Evolutionary conservation across 495 filamentous ascomycete genomes (phyloP), one percentile per base, ranked within the genome.

Genomic region (Penicillium coprophilum): DNA sequence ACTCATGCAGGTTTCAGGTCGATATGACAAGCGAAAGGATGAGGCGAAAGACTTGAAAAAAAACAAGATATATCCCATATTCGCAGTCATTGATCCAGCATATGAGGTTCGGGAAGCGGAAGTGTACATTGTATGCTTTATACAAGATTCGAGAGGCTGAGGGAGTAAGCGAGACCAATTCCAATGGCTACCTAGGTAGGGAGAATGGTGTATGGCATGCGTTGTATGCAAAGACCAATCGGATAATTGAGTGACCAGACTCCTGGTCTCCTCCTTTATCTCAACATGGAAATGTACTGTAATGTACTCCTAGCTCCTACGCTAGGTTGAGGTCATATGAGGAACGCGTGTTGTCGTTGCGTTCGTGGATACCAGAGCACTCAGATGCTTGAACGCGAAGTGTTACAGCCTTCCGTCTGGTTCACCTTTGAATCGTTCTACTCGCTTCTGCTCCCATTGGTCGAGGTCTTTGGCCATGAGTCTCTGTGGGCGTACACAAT

Each of bases 371-470:
- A 13, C 10, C 13, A 17, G 11, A 17, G 8, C 7, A 36, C 11
- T 53, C 31, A 15, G 7, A 9, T 41, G 20, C 0, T 32, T 31
- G 31, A 2, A 12, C 17, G 19, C 12, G 8, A 11, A 31, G 20
- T 27, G 19, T 85, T 78, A 93, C 55, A 96, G 60, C 39, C 88
- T 80, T 15, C 95, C 95, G 73, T 99, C 92, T 31, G 79, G 84
- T 72, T 99, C 95, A 13, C 95, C 95, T 27, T 86, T 79, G 53
- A 97, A 81, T 63, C 95, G 79, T 74, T 92, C 82, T 13, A 97
- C 91, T 46, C 95, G 82, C 71, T 90, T 94, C 68, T 96, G 92
- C 69, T 99, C 95, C 95, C 95, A 99, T 63, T 90, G 81, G 64
- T 97, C 93, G 48, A 96, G 66, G 70, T 97, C 92, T 73, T 97